phyloP scores from a whole-genome alignment of 495 filamentous ascomycete genomes.

The Tuber indicum region DNA sequence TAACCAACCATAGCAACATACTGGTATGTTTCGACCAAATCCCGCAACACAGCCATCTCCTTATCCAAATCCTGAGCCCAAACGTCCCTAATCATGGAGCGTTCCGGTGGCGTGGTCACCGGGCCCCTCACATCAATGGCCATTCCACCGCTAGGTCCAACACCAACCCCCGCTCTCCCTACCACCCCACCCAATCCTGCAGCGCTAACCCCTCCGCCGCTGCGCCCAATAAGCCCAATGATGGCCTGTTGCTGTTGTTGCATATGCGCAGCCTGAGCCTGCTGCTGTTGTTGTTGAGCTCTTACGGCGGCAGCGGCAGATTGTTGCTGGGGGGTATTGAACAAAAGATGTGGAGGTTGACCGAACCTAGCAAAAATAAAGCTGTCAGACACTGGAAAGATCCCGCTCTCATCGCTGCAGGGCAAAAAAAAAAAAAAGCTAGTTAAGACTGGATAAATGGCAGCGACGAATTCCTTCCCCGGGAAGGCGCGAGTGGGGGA shows the following conservation, averaged over 20 bases:
- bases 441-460: background rate
- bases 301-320: conserved; percentile 29
- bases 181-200: conserved; percentile 18
- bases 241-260: conserved; percentile 24
- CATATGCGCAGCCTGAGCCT: conserved; percentile 11
- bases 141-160: conserved; percentile 62
- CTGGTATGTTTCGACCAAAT: conserved; percentile 78
- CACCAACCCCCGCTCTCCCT: conserved; percentile 43
- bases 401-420: background rate
- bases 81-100: conserved; percentile 70
- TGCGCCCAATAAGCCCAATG: conserved; percentile 40
- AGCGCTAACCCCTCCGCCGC: conserved; percentile 27
- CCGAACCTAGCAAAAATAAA: background rate
- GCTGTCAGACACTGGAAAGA: background rate
- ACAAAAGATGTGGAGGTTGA: conserved; percentile 1
- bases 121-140: conserved; percentile 59
- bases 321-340: conserved; percentile 35
- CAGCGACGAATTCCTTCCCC: background rate
- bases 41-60: conserved; percentile 74
- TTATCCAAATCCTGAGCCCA: conserved; percentile 87
- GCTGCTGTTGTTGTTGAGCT: conserved; percentile 48
- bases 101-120: conserved; percentile 9
- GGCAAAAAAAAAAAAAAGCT: no score
- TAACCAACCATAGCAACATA: conserved; percentile 88
- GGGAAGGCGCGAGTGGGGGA: background rate